phyloP scores from a whole-genome alignment of 345 rosid species.

The Acer campestre region DNA sequence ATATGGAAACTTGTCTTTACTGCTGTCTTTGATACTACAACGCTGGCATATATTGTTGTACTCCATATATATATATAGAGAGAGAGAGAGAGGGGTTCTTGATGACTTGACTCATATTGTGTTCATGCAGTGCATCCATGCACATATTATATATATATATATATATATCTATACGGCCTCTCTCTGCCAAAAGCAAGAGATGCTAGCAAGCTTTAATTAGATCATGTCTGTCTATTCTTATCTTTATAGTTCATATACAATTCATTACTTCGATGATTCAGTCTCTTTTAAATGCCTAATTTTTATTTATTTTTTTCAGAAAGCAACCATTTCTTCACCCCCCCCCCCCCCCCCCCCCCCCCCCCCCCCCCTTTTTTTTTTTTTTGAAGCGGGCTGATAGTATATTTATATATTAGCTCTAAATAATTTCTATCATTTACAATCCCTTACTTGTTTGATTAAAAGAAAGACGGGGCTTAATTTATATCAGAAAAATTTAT shows the following conservation, averaged over 20 bases:
- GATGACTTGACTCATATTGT: constrained; percentile 8
- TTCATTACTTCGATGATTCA: not conserved
- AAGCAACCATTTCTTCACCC: not conserved
- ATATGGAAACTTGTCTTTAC: constrained; percentile 15
- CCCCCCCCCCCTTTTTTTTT: not conserved
- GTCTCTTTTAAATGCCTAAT: not conserved
- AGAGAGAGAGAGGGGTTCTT: too few relatives aligned
- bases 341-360: too few relatives aligned
- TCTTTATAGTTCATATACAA: not conserved
- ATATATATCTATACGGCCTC: too few relatives aligned
- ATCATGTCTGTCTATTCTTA: not conserved
- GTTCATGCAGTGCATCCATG: constrained; percentile 10
- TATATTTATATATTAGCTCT: not conserved
- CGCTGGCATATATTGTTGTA: constrained; percentile 27
- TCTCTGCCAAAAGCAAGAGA: not conserved
- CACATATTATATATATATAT: too few relatives aligned
- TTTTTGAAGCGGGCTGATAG: not conserved
- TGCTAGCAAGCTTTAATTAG: not conserved
- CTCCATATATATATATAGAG: not conserved
- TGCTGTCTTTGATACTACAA: constrained; percentile 13
- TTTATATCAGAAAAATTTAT: too few relatives aligned
- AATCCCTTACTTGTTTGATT: too few relatives aligned
- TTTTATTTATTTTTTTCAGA: too few relatives aligned
- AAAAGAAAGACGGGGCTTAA: not conserved
- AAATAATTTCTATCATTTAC: not conserved